phyloP scores from a whole-genome alignment of 2,329 filamentous ascomycete species.

The Venturiaceae sp. region DNA sequence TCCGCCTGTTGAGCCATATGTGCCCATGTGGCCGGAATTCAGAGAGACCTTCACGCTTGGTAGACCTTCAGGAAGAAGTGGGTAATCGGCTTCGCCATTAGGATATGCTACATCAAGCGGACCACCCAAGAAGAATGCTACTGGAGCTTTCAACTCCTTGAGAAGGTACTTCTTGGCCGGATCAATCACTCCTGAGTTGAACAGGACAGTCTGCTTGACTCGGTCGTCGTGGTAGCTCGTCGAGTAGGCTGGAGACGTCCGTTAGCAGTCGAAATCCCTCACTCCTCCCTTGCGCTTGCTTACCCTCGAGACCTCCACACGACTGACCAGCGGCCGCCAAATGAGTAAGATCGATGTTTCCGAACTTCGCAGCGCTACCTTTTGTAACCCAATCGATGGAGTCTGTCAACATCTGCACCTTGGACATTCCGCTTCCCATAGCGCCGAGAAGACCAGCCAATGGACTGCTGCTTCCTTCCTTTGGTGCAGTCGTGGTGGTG shows the following conservation, averaged over 20 bases:
- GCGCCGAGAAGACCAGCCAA: background rate
- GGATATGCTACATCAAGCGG: constrained; percentile 5
- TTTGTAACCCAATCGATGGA: constrained; percentile 1
- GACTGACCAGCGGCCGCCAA: constrained; percentile 8
- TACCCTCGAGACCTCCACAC: constrained; percentile 7
- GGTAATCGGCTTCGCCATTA: constrained; percentile 7
- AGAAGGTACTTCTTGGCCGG: constrained; percentile 4
- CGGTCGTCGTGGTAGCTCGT: constrained; percentile 1
- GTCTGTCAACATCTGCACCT: constrained; percentile 2
- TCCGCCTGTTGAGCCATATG: constrained; percentile 3
- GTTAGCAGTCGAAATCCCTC: background rate
- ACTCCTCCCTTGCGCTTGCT: too few relatives aligned
- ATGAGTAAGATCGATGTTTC: background rate
- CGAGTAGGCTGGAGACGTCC: background rate
- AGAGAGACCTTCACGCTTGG: constrained; percentile 4
- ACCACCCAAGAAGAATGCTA: constrained; percentile 7
- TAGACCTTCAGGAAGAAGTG: background rate
- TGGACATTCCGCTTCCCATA: background rate
- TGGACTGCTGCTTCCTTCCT: background rate
- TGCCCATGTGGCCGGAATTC: constrained; percentile 8
- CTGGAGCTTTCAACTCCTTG: constrained; percentile 7
- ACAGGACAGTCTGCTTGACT: constrained; percentile 8
- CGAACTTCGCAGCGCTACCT: background rate
- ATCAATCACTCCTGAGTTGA: constrained; percentile 5
- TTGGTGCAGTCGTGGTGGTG: background rate